Base-by-base conservation (phyloP, 345 rosid species). In the Euphorbia tirucalli region DNA sequence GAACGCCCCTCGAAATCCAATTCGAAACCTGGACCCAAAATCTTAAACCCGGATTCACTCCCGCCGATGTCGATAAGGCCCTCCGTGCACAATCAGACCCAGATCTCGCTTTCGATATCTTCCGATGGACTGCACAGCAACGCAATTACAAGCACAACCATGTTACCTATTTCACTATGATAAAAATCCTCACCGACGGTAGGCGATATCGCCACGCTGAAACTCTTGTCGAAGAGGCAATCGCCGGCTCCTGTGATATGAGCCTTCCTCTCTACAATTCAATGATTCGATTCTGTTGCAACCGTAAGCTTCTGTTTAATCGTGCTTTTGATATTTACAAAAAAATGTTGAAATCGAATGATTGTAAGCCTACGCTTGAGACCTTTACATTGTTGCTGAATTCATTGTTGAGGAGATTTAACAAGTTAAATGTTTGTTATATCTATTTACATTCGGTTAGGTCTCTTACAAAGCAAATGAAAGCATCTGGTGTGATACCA, bases 41-140 rank as follows among this genome's bases (percentile, higher is more conserved):
- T 65, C 96, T 95, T 21, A 87, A 85, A 80, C 96, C 93, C 31
- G 98, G 96, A 1, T 92, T 95, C 88, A 86, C 87, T 31, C 74
- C 89, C 0, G 60, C 85, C 9, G 94, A 92, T 32, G 98, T 95
- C 13, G 90, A 79, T 11, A 49, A 71, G 4, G 97, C 97, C 44
- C 65, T 95, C 61, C 87, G 81, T 11, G 88, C 94, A 25, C 98
- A 89, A 79, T 75, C 86, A 7, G 97, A 95, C 74, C 89, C 99
- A 15, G 93, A 95, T 81, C 90, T 95, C 48, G 96, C 96, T 5
- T 79, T 85, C 72, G 96, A 90, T 77, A 89, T 95, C 60, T 95
- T 92, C 88, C 97, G 97, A 4, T 95, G 99, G 97, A 87, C 97
- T 4, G 81, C 96, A 43, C 91, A 78, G 68, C 88, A 86, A 43